A percentile compares a stretch with the other conserved stretches of the same genome.
Evolutionary conservation across 495 filamentous ascomycete genomes (phyloP).

Genomic region (Trypethelium eluteriae): DNA sequence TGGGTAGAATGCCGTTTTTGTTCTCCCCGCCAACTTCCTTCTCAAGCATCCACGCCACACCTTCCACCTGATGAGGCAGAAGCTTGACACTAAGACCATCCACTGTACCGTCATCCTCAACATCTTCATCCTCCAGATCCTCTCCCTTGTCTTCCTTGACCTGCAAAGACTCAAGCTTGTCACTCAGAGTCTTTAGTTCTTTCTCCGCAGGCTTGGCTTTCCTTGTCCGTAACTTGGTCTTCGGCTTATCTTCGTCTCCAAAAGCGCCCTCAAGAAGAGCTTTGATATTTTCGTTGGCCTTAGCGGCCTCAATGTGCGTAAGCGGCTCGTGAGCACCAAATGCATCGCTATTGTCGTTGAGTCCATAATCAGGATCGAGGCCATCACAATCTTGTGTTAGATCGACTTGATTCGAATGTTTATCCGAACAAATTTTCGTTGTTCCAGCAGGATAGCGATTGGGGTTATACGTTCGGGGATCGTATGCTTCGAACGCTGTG

Average conservation of each 20-base stretch:
- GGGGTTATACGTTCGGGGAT: constrained; percentile 15
- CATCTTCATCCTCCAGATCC: constrained; percentile 53
- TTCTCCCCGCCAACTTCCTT: constrained; percentile 76
- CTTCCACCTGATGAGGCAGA: constrained; percentile 85
- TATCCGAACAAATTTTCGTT: too few species aligned
- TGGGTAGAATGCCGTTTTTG: constrained; percentile 65
- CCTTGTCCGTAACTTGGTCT: constrained; percentile 44
- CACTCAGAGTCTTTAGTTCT: constrained; percentile 48
- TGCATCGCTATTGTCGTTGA: constrained; percentile 23
- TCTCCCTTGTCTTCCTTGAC: constrained; percentile 41
- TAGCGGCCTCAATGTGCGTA: constrained; percentile 64
- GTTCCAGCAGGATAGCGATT: background rate
- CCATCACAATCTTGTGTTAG: constrained; percentile 31
- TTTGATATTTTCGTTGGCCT: constrained; percentile 80
- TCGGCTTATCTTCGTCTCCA: constrained; percentile 63
- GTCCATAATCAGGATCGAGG: constrained; percentile 37
- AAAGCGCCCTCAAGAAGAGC: constrained; percentile 79
- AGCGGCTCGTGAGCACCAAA: constrained; percentile 48
- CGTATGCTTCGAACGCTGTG: constrained; percentile 28
- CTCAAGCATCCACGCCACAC: constrained; percentile 85
- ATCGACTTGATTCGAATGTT: constrained; percentile 18
- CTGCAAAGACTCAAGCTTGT: constrained; percentile 52
- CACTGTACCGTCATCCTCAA: constrained; percentile 63
- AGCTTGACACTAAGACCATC: constrained; percentile 81
- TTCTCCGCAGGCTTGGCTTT: constrained; percentile 44